A percentile compares a stretch with the other conserved stretches of the same genome.
Evolutionary conservation across 805 yeast species (phyloP).

Genomic region (Yarrowia porcina): DNA sequence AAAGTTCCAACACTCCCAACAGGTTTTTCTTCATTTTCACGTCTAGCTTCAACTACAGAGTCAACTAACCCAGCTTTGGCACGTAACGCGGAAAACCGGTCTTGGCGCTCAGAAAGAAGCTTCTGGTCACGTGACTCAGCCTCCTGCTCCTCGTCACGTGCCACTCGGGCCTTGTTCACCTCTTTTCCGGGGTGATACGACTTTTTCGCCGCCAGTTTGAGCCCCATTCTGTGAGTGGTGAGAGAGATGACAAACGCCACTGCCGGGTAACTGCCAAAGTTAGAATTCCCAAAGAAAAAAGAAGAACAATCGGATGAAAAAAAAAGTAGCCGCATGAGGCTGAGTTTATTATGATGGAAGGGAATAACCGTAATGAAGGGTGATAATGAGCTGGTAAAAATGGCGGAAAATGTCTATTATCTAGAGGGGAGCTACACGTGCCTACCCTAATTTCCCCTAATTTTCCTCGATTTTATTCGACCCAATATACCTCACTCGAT

Average conservation of each 20-base stretch:
- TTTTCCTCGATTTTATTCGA: neutral
- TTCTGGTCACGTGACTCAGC: neutral
- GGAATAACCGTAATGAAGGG: no score
- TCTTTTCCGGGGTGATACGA: slow-evolving; percentile 15
- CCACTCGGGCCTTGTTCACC: slow-evolving; percentile 2
- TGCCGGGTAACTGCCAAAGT: neutral
- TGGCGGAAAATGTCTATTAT: neutral
- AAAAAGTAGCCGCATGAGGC: neutral
- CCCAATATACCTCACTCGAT: no score
- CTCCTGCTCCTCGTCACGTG: slow-evolving; percentile 3
- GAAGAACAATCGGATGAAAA: neutral
- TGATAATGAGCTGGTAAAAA: neutral
- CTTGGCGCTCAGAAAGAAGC: neutral
- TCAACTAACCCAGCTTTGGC: neutral
- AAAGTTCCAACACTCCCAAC: neutral
- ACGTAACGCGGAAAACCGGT: neutral
- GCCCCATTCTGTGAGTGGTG: neutral
- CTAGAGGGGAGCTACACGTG: neutral
- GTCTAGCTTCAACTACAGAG: neutral
- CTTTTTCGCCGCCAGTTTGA: slow-evolving; percentile 8
- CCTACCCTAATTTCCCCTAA: neutral
- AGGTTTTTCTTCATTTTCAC: neutral
- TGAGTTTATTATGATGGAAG: neutral
- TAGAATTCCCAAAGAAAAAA: neutral
- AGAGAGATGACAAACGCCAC: neutral